Evolutionary conservation across 106 monocot genomes (phyloP), one percentile per base, ranked within the genome.

Genomic region (Acanthochlamys bracteata): DNA sequence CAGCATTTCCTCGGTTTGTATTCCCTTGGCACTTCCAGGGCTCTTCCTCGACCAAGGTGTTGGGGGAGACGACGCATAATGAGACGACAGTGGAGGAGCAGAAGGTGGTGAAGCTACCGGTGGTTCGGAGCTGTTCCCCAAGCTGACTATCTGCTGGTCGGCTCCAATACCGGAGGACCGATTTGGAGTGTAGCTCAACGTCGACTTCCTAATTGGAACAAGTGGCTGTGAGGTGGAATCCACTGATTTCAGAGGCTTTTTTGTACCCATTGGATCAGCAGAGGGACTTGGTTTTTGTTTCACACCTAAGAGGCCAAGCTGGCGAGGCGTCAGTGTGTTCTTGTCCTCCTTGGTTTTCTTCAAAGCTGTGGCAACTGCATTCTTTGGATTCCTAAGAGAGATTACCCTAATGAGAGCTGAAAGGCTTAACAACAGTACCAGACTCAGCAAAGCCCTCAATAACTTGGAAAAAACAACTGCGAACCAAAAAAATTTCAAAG

Each of bases 1-100:
- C 12, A 96, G 62, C 84, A 79, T 85, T 49, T 56, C 70, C 79
- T 96, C 88, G 3, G 84, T 80, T 57, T 80, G 66, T 65, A 96
- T 96, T 20, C 89, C 85, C 68, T 85, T 96, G 25, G 87, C 87
- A 73, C 80, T 79, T 2, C 82, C 74, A 20, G 78, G 61, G 58
- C 72, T 71, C 26, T 73, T 75, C 61, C 74, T 87, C 24, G 82
- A 88, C 88, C 91, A 90, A 7, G 86, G 87, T 27, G 83, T 79
- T 27, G 68, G 51, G 14, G 84, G 84, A 16, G 89, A 89, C 39
- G 81, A 24, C 22, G 41, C 27, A 41, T 71, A 67, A 16, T 69
- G 65, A 3, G 65, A n/a, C 59, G 60, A 14, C 8, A 46, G 11
- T 46, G 45, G 60, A 51, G 78, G 42, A 14, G 72, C 42, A 42